phyloP scores from a whole-genome alignment of 495 filamentous ascomycete species.

The Penicillium antarcticum region DNA sequence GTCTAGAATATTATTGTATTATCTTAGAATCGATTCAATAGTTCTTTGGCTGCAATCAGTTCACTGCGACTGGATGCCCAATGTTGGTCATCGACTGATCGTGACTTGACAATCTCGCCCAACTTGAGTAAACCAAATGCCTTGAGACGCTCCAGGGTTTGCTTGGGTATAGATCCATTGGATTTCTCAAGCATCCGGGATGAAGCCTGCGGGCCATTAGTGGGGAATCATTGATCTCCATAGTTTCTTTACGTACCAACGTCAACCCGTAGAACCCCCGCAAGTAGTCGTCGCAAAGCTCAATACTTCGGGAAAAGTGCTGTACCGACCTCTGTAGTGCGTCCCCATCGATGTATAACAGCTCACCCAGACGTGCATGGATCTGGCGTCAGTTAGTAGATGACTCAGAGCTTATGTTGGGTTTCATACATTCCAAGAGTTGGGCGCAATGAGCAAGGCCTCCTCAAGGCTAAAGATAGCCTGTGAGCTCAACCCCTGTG shows the following conservation, averaged over 20 bases:
- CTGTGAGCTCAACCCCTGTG: conserved; percentile 71
- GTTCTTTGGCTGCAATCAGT: conserved; percentile 69
- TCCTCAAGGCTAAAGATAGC: conserved; percentile 90
- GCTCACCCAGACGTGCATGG: conserved; percentile 83
- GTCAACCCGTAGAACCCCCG: conserved; percentile 90
- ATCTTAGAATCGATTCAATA: conserved; percentile 50
- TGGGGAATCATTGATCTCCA: not conserved
- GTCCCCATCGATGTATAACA: conserved; percentile 60
- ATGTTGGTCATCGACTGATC: conserved; percentile 50
- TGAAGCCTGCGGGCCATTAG: conserved; percentile 11
- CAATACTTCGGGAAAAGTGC: conserved; percentile 83
- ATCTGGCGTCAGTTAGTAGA: conserved; percentile 48
- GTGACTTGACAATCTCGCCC: conserved; percentile 67
- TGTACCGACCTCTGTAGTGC: conserved; percentile 67
- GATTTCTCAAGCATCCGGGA: conserved; percentile 18
- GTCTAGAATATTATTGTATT: conserved; percentile 6
- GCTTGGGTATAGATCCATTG: conserved; percentile 24
- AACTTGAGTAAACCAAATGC: conserved; percentile 70
- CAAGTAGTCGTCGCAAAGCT: conserved; percentile 89
- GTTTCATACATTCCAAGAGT: conserved; percentile 83
- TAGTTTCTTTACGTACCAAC: conserved; percentile 51
- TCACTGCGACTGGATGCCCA: conserved; percentile 73
- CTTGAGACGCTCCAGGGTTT: conserved; percentile 65
- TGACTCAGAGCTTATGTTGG: not conserved
- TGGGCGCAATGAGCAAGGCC: conserved; percentile 80